Conservation (phyloP, 2,329 filamentous ascomycete genomes). For the Sphaerulina vaccinii region DNA sequence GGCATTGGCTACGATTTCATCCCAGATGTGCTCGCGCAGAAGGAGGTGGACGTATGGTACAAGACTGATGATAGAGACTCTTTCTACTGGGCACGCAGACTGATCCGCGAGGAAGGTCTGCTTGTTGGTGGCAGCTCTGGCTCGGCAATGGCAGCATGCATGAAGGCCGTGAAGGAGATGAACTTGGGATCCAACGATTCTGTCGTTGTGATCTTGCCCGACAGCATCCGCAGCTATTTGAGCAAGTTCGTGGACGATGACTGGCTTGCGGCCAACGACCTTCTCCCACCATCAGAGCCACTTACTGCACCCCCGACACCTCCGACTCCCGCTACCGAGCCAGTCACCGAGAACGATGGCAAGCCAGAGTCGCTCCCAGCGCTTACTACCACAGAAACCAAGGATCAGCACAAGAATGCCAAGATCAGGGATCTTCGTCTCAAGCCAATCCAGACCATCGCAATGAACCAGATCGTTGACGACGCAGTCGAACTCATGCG, state of each 20-base stretch:
- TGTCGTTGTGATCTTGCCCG: slow-evolving; percentile 86
- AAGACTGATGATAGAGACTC: slow-evolving; percentile 94
- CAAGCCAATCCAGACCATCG: slow-evolving; percentile 88
- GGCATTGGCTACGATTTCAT: slow-evolving; percentile 99
- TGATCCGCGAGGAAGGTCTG: slow-evolving; percentile 92
- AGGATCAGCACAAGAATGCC: slow-evolving; percentile 72
- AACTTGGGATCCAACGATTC: slow-evolving; percentile 79
- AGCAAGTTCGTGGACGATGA: slow-evolving; percentile 99
- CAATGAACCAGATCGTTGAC: slow-evolving; percentile 68
- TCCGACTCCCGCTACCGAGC: slow-evolving; percentile 39
- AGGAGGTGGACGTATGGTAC: slow-evolving; percentile 88
- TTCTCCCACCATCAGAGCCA: slow-evolving; percentile 65
- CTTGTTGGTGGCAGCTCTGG: slow-evolving; percentile 92
- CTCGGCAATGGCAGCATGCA: slow-evolving; percentile 80
- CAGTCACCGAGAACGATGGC: slow-evolving; percentile 17
- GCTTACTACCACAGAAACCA: slow-evolving; percentile 39
- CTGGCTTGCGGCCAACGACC: slow-evolving; percentile 95
- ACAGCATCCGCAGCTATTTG: slow-evolving; percentile 95
- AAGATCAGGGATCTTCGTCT: slow-evolving; percentile 81
- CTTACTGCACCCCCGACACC: slow-evolving; percentile 40
- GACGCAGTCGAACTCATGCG: slow-evolving; percentile 97
- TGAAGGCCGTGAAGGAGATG: slow-evolving; percentile 73
- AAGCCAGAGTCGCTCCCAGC: slow-evolving; percentile 33
- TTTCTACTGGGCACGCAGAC: slow-evolving; percentile 81
- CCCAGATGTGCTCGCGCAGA: slow-evolving; percentile 83